phyloP scores from a whole-genome alignment of 352 stramenopile species.

The Nannochloropsis limnetica region DNA sequence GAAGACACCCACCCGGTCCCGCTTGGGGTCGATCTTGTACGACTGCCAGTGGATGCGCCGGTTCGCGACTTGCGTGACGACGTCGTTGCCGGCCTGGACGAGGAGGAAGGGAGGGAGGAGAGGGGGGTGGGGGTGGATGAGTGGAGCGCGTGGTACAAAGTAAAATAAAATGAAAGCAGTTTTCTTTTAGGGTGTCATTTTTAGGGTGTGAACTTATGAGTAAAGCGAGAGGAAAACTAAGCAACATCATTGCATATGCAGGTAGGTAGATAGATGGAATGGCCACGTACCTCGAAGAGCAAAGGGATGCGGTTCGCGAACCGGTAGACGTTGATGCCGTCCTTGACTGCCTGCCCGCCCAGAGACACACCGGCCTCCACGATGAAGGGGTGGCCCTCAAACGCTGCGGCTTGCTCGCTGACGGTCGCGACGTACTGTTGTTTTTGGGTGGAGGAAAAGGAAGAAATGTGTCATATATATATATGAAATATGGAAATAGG shows the following conservation, averaged over 20 bases:
- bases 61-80: slow-evolving; percentile 61
- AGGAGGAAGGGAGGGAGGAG: background rate
- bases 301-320: slow-evolving; percentile 78
- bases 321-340: slow-evolving; percentile 69
- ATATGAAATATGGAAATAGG: too few species aligned
- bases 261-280: too few species aligned
- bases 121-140: background rate
- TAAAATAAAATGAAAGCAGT: background rate
- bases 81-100: slow-evolving; percentile 58
- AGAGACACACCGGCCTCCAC: slow-evolving; percentile 71
- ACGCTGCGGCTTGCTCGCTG: slow-evolving; percentile 60
- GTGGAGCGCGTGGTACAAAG: background rate
- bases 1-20: slow-evolving; percentile 71
- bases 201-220: too few species aligned
- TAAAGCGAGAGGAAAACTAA: too few species aligned
- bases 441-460: background rate
- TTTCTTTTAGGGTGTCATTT: too few species aligned
- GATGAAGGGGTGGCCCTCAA: slow-evolving; percentile 75
- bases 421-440: slow-evolving; percentile 58
- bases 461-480: background rate
- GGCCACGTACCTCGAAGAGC: slow-evolving; percentile 64
- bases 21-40: slow-evolving; percentile 75
- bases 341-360: slow-evolving; percentile 62
- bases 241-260: too few species aligned
- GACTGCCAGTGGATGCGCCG: slow-evolving; percentile 60